phyloP scores from a whole-genome alignment of 2,329 filamentous ascomycete genomes.

The Sphaceloma murrayae region DNA sequence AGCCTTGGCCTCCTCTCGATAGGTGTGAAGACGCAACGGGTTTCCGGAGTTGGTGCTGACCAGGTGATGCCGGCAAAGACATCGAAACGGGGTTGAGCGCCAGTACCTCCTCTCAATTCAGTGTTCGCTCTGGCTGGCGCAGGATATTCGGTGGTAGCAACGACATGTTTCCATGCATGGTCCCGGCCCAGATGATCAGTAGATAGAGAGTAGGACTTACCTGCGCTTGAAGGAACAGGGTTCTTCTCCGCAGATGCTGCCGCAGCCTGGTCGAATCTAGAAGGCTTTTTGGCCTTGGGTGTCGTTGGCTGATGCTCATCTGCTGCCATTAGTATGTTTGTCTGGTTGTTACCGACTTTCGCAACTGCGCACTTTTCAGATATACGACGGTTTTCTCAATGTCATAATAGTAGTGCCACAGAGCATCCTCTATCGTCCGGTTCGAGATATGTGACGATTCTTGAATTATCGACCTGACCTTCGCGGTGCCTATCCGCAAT shows the following conservation, averaged over 20 bases:
- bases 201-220: slow-evolving; percentile 29
- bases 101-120: no score
- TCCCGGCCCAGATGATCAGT: slow-evolving; percentile 6
- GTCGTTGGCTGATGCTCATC: slow-evolving; percentile 25
- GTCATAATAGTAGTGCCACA: slow-evolving; percentile 97
- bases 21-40: slow-evolving; percentile 48
- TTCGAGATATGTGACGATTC: slow-evolving; percentile 52
- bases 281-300: slow-evolving; percentile 34
- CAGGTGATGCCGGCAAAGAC: no score
- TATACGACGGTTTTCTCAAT: slow-evolving; percentile 76
- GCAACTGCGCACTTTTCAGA: slow-evolving; percentile 51
- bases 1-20: slow-evolving; percentile 49
- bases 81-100: no score
- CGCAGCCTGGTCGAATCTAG: slow-evolving; percentile 40
- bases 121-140: not conserved
- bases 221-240: slow-evolving; percentile 34
- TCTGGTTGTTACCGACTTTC: slow-evolving; percentile 10
- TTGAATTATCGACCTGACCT: slow-evolving; percentile 59
- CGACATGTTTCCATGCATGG: no score
- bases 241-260: slow-evolving; percentile 31
- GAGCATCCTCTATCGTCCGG: slow-evolving; percentile 71
- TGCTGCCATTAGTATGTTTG: no score
- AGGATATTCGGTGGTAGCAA: not conserved
- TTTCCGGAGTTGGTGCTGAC: no score
- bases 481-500: slow-evolving; percentile 56